phyloP scores from a whole-genome alignment of 108 stramenopile genomes.

The Seminavis robusta region DNA sequence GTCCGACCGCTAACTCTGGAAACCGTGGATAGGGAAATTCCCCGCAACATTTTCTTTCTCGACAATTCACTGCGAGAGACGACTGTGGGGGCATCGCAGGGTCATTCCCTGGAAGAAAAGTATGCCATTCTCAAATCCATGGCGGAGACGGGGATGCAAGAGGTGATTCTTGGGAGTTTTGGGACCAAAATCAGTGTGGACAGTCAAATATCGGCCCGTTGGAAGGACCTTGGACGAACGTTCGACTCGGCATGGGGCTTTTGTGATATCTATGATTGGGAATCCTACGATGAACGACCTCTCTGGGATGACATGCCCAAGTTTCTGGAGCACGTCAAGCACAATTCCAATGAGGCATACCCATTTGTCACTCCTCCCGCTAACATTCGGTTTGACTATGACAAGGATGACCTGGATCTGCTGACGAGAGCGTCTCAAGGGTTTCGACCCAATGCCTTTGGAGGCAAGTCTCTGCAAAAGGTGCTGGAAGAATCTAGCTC shows the following conservation, averaged over 20 bases:
- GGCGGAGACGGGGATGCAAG: background rate
- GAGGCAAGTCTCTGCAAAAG: background rate
- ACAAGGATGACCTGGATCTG: conserved; percentile 2
- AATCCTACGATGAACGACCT: too few relatives aligned
- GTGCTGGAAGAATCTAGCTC: background rate
- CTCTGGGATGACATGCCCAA: too few relatives aligned
- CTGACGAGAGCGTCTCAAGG: background rate
- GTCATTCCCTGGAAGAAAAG: conserved; percentile 4
- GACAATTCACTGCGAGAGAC: conserved; percentile 7
- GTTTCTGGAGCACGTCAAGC: too few relatives aligned
- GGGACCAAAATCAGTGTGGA: conserved; percentile 6
- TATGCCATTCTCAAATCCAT: conserved; percentile 1
- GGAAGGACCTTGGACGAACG: background rate
- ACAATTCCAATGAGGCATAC: too few relatives aligned
- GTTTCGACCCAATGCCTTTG: conserved; percentile 1
- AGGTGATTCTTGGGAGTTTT: conserved; percentile 6
- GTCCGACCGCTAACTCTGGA: too few relatives aligned
- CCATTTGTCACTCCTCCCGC: too few relatives aligned
- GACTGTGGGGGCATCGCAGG: conserved; percentile 1
- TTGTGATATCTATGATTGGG: background rate
- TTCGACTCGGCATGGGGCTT: conserved; percentile 7
- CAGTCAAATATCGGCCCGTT: background rate
- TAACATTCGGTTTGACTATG: too few relatives aligned
- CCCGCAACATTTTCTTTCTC: background rate
- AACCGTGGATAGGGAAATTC: too few relatives aligned